Evolutionary conservation across 2,329 filamentous ascomycete genomes (phyloP), one percentile per base, ranked within the genome.

Genomic region (Pezicula neosporulosa): DNA sequence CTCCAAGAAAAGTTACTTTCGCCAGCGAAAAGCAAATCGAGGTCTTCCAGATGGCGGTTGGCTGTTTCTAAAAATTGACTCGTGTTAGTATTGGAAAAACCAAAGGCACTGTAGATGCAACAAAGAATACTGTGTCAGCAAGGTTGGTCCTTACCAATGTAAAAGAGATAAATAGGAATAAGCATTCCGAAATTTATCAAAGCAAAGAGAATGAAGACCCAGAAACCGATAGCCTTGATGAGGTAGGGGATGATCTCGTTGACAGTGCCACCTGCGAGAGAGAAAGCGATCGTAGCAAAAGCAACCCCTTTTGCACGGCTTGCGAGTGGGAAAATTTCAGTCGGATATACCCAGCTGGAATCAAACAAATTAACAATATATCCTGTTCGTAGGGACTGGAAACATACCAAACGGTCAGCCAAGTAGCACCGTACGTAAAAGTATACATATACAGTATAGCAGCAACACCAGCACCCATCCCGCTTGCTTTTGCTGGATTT

Each of bases 291-390:
- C 9, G 49, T 55, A 10, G 51, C 62, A 62, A 51, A 89, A 0
- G 86, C 85, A 51, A 89, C 90, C 6, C 86, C 87, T 58, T 86
- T 84, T 3, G 87, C 86, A 16, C 87, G 78, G 0, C 89, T 77
- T 53, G 85, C 77, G 0, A 89, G 68, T 0, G 86, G 85, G 60
- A 88, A 90, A 49, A 89, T 89, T 61, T 90, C 85, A 1, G 86
- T 83, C 0, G 83, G 83, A 48, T 86, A 86, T 0, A 87, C 67
- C 80, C 81, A 81, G 47, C 60, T 49, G 21, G 30, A 35, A 19
- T 16, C 15, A 4, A 46, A 30, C 13, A 27, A 18, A 30, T n/a
- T 33, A 30, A 6, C 30, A 27, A 16, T 16, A 38, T 38, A 4
- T 38, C 4, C 6, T 8, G 4, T 16, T 38, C 6, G 36, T 24